phyloP scores from a whole-genome alignment of 106 monocot genomes.

The Gastrodia elata region DNA sequence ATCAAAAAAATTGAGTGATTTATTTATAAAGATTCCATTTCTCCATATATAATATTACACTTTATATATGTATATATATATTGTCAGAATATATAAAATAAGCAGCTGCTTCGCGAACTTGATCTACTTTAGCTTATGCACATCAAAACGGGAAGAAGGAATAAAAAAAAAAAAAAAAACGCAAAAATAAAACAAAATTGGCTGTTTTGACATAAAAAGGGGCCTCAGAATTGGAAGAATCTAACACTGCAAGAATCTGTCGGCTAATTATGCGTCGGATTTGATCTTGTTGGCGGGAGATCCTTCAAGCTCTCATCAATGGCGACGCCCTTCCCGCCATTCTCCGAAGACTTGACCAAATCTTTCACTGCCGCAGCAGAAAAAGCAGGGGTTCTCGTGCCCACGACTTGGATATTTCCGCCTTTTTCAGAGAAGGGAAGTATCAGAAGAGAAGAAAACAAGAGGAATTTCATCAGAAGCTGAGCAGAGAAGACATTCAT shows the following conservation, averaged over 20 bases:
- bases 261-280: background rate
- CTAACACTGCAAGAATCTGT: background rate
- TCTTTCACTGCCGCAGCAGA: background rate
- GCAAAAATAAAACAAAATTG: background rate
- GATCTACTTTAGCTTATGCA: no score
- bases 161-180: background rate
- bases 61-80: no score
- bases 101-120: no score
- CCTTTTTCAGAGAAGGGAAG: background rate
- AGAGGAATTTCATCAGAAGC: background rate
- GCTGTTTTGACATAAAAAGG: no score
- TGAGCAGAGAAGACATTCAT: constrained; percentile 1
- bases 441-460: background rate
- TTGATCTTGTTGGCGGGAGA: background rate
- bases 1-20: no score
- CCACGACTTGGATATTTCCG: background rate
- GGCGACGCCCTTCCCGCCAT: background rate
- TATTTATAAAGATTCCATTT: no score
- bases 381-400: no score
- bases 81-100: no score
- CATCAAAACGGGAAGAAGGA: no score
- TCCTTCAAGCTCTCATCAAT: background rate
- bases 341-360: background rate
- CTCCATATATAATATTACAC: no score
- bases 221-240: background rate